These are phyloP conservation scores for Gaertneriomyces semiglobifer DNA, from an alignment of 192 early-diverging fungal genomes.

Conservation along the genomic window DNA sequence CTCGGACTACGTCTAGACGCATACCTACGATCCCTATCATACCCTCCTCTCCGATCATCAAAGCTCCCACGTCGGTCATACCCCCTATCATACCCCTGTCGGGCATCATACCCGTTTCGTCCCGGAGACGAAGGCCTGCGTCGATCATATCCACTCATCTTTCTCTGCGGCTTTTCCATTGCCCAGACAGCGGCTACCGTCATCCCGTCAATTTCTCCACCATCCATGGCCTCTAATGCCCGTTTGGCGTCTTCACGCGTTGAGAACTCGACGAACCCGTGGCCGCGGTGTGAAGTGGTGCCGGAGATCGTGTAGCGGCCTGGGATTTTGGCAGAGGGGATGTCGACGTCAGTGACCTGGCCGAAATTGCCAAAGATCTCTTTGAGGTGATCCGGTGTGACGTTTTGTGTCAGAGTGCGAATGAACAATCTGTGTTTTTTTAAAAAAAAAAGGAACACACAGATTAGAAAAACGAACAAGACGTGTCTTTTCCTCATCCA, in stretches of 20 bases:
- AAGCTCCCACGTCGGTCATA: too few species aligned
- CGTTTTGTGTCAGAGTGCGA: constrained; percentile 20
- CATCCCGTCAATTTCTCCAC: constrained; percentile 33
- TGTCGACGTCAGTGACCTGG: constrained; percentile 3
- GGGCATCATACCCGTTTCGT: too few species aligned
- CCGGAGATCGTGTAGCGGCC: neutral
- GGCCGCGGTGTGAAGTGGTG: neutral
- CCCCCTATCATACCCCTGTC: too few species aligned
- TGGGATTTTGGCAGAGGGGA: constrained; percentile 8
- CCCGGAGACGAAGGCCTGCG: too few species aligned
- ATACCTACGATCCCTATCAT: too few species aligned
- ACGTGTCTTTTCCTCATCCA: too few species aligned
- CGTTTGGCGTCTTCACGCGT: constrained; percentile 25
- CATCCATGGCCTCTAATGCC: constrained; percentile 26
- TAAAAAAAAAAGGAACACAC: neutral
- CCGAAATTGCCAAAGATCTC: constrained; percentile 28
- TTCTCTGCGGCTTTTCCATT: constrained; percentile 1
- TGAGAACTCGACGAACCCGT: constrained; percentile 29
- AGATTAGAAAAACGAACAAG: too few species aligned
- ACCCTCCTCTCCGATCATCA: too few species aligned
- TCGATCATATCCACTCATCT: neutral
- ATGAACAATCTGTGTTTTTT: constrained; percentile 4
- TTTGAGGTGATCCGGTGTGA: constrained; percentile 13
- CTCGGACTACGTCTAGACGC: too few species aligned
- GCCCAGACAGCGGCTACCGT: constrained; percentile 7